Percentiles rank a stretch among this genome's conserved stretches.
Conservation (phyloP, 176 grass and related monocot genomes). For the Carex cristatella region DNA sequence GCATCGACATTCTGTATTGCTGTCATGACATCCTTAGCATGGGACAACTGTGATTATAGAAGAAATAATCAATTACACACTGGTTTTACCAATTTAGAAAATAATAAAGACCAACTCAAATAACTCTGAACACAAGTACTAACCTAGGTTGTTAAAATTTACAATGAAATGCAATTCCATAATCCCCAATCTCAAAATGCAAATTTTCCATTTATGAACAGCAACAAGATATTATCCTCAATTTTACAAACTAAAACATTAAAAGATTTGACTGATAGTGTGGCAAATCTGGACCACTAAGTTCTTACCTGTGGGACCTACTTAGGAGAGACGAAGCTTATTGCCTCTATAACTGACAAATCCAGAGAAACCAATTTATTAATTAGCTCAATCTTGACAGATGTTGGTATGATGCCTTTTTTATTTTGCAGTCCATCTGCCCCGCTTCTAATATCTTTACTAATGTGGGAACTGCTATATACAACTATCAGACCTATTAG, state of each 20-base stretch:
- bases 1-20: slow-evolving; percentile 51
- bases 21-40: slow-evolving; percentile 86
- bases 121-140: not conserved
- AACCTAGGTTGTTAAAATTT: slow-evolving; percentile 8
- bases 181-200: not conserved
- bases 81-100: not conserved
- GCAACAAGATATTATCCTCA: not conserved
- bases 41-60: slow-evolving; percentile 44
- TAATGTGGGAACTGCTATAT: slow-evolving; percentile 36
- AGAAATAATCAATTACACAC: not conserved
- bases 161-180: not conserved
- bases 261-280: not conserved
- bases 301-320: slow-evolving; percentile 83
- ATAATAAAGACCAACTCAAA: not conserved
- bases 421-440: slow-evolving; percentile 92
- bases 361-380: slow-evolving; percentile 53
- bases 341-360: slow-evolving; percentile 78
- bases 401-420: slow-evolving; percentile 55
- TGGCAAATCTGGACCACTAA: not conserved
- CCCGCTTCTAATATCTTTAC: slow-evolving; percentile 96
- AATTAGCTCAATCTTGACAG: slow-evolving; percentile 78
- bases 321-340: slow-evolving; percentile 93
- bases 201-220: not conserved
- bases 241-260: not conserved
- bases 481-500: slow-evolving; percentile 36